Percentiles rank a stretch among this genome's conserved stretches.
phyloP scores from a whole-genome alignment of 345 rosid species.

The Excoecaria agallocha region DNA sequence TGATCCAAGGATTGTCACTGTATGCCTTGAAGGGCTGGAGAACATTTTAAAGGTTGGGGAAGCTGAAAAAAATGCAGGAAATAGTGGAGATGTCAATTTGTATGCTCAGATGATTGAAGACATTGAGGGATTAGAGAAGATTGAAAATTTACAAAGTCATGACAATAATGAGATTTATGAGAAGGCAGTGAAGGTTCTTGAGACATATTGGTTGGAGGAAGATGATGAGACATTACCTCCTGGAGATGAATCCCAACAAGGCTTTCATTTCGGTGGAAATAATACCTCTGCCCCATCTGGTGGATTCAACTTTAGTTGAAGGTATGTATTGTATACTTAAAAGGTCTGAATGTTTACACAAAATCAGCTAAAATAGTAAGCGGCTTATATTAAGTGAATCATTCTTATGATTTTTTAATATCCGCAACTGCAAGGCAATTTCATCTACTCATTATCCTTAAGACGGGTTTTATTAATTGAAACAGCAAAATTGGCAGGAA shows the following conservation, averaged over 20 bases:
- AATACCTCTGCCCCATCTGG: constrained; percentile 19
- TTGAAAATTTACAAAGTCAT: constrained; percentile 27
- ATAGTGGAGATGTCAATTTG: constrained; percentile 14
- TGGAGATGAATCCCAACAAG: constrained; percentile 20
- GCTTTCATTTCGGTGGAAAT: constrained; percentile 16
- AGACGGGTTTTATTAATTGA: constrained; percentile 13
- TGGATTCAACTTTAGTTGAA: constrained; percentile 27
- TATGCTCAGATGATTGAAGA: neutral
- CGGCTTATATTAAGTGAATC: neutral
- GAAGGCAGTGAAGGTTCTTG: constrained; percentile 27
- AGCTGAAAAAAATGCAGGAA: constrained; percentile 21
- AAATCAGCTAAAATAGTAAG: neutral
- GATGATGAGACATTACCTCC: constrained; percentile 22
- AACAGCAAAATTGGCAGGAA: constrained; percentile 14
- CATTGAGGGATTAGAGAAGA: constrained; percentile 23
- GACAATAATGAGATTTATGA: constrained; percentile 27
- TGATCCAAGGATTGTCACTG: constrained; percentile 32
- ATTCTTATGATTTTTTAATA: neutral
- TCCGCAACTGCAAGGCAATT: no score
- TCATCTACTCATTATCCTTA: neutral
- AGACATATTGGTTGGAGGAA: constrained; percentile 28
- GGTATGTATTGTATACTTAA: constrained; percentile 1
- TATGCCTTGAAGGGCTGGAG: constrained; percentile 31
- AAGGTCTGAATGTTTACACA: neutral
- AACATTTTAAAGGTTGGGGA: constrained; percentile 30